Conservation (phyloP, 1,284 basidiomycete species). For the Wallemia hederae region DNA sequence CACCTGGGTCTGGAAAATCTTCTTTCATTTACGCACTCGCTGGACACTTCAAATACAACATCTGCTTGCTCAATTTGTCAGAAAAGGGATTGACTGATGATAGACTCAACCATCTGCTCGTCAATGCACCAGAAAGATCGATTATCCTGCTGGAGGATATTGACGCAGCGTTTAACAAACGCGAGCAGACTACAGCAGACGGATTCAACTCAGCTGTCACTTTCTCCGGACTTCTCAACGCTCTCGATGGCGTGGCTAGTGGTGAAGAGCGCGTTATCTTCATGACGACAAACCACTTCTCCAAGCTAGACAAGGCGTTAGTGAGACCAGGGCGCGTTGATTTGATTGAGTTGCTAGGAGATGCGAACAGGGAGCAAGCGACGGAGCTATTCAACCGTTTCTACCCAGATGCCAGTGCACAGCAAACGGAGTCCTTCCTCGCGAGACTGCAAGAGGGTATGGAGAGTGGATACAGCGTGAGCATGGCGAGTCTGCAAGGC, state of each 20-base stretch:
- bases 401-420: slow-evolving; percentile 21
- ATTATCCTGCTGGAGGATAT: slow-evolving; percentile 89
- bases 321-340: slow-evolving; percentile 89
- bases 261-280: slow-evolving; percentile 94
- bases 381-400: slow-evolving; percentile 52
- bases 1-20: slow-evolving; percentile 91
- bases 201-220: slow-evolving; percentile 84
- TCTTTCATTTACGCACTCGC: slow-evolving; percentile 95
- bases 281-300: slow-evolving; percentile 88
- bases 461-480: slow-evolving; percentile 28
- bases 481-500: slow-evolving; percentile 81
- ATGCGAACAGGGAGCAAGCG: slow-evolving; percentile 61
- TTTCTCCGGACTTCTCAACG: slow-evolving; percentile 90
- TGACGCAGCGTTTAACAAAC: slow-evolving; percentile 87
- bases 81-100: slow-evolving; percentile 91
- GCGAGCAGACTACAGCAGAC: slow-evolving; percentile 61
- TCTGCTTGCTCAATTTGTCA: slow-evolving; percentile 82
- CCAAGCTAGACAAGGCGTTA: slow-evolving; percentile 57
- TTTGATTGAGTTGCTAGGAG: slow-evolving; percentile 51
- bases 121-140: slow-evolving; percentile 71
- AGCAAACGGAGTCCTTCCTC: background rate
- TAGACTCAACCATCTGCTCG: slow-evolving; percentile 75
- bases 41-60: slow-evolving; percentile 72
- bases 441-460: slow-evolving; percentile 20
- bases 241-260: slow-evolving; percentile 86